phyloP scores from a whole-genome alignment of 345 rosid genomes.

The Cardiospermum halicacabum region DNA sequence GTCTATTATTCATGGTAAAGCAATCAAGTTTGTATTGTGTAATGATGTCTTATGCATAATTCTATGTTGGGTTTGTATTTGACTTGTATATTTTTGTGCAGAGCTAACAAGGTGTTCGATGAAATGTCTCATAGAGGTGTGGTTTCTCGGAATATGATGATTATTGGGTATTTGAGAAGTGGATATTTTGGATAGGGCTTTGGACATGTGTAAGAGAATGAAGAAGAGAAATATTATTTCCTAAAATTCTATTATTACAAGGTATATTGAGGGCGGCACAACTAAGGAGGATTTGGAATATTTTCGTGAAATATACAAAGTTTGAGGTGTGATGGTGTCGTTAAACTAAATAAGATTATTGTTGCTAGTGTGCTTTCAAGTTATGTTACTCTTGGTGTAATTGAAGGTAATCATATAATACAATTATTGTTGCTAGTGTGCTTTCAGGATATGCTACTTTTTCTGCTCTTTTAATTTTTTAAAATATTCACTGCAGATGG shows the following conservation, averaged over 20 bases:
- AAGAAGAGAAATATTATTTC: constrained; percentile 33
- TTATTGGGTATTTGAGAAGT: constrained; percentile 45
- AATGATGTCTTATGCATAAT: constrained; percentile 39
- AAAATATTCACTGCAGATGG: no score
- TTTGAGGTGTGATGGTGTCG: constrained; percentile 12
- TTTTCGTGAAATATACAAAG: constrained; percentile 47
- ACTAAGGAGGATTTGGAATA: constrained; percentile 45
- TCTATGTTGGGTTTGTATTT: constrained; percentile 35
- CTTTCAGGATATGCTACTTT: constrained; percentile 61
- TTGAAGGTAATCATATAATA: no score
- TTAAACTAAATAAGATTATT: constrained; percentile 49
- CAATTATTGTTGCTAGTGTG: constrained; percentile 46
- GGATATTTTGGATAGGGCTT: constrained; percentile 41
- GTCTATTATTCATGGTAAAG: constrained; percentile 34
- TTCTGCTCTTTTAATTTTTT: no score
- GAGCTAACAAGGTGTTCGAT: constrained; percentile 49
- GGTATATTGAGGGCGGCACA: constrained; percentile 48
- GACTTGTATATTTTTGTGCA: constrained; percentile 16
- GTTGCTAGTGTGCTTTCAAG: constrained; percentile 52
- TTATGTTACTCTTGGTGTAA: constrained; percentile 54
- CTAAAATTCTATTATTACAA: constrained; percentile 58
- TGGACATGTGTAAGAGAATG: constrained; percentile 36
- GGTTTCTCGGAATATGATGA: constrained; percentile 58
- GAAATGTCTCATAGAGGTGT: constrained; percentile 44
- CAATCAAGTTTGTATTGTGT: constrained; percentile 32